Evolutionary conservation across 192 early-diverging fungal species (phyloP).

Genomic region (Coemansia sp.): DNA sequence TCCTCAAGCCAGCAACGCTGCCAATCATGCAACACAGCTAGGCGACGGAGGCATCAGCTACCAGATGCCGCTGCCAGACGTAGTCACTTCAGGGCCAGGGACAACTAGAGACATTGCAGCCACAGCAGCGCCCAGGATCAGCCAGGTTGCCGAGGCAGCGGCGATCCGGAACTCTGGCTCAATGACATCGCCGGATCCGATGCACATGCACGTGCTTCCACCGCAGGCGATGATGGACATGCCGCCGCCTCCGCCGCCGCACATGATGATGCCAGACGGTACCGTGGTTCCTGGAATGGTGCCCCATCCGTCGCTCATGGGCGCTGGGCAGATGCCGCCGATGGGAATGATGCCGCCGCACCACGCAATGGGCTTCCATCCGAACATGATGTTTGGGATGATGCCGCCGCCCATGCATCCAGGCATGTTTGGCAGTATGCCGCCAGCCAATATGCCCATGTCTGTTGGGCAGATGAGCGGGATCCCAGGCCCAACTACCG

Average conservation of each 20-base stretch:
- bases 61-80: neutral
- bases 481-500: constrained; percentile 17
- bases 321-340: constrained; percentile 28
- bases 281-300: constrained; percentile 34
- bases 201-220: constrained; percentile 22
- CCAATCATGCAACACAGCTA: neutral
- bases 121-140: neutral
- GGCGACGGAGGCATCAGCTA: neutral
- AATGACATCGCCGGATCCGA: constrained; percentile 7
- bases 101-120: neutral
- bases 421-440: constrained; percentile 44
- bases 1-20: neutral
- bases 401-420: constrained; percentile 30
- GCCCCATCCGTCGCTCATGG: constrained; percentile 11
- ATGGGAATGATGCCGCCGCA: constrained; percentile 45
- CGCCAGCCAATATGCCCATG: constrained; percentile 31
- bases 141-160: neutral
- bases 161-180: neutral
- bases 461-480: constrained; percentile 21
- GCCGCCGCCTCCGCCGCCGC: constrained; percentile 21
- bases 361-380: constrained; percentile 41
- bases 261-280: constrained; percentile 36
- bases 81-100: neutral
- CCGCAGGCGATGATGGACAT: constrained; percentile 31
- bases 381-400: constrained; percentile 52